phyloP scores from a whole-genome alignment of 176 grass and related monocot species.

The Elymus sibiricus region DNA sequence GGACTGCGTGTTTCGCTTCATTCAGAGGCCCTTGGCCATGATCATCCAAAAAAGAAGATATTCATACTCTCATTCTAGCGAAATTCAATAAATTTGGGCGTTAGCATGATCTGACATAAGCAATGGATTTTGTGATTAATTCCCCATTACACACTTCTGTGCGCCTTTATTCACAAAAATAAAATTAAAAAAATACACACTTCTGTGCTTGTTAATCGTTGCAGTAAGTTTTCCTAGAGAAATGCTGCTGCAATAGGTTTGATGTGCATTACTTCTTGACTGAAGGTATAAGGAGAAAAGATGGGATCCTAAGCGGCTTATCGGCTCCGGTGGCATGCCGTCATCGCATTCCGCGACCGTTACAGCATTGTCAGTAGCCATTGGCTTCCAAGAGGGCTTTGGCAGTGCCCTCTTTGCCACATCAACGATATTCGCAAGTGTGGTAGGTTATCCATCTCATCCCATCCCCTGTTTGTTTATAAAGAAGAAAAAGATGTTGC shows the following conservation, averaged over 20 bases:
- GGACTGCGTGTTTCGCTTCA: not conserved
- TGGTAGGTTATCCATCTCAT: slow-evolving; percentile 49
- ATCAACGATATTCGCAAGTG: slow-evolving; percentile 69
- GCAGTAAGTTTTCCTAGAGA: not conserved
- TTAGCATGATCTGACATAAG: not conserved
- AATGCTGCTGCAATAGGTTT: slow-evolving; percentile 13
- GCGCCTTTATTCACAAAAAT: too few species aligned
- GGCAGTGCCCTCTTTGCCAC: slow-evolving; percentile 62
- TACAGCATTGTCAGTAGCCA: slow-evolving; percentile 71
- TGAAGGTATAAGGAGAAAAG: slow-evolving; percentile 89
- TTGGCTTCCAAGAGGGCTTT: slow-evolving; percentile 83
- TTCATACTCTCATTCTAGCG: too few species aligned
- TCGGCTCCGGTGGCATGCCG: slow-evolving; percentile 88
- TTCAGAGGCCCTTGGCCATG: not conserved
- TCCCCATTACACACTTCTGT: too few species aligned
- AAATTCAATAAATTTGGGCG: not conserved
- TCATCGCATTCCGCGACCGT: slow-evolving; percentile 93
- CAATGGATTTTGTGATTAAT: too few species aligned
- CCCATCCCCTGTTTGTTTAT: not conserved
- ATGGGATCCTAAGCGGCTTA: slow-evolving; percentile 86
- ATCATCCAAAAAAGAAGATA: not conserved
- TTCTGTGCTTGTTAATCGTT: not conserved
- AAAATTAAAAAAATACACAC: too few species aligned
- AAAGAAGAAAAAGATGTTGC: not conserved
- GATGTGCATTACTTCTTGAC: slow-evolving; percentile 16